These are phyloP conservation scores for Penicillium oxalicum DNA, from an alignment of 2,329 filamentous ascomycete species.

Conservation along the genomic window DNA sequence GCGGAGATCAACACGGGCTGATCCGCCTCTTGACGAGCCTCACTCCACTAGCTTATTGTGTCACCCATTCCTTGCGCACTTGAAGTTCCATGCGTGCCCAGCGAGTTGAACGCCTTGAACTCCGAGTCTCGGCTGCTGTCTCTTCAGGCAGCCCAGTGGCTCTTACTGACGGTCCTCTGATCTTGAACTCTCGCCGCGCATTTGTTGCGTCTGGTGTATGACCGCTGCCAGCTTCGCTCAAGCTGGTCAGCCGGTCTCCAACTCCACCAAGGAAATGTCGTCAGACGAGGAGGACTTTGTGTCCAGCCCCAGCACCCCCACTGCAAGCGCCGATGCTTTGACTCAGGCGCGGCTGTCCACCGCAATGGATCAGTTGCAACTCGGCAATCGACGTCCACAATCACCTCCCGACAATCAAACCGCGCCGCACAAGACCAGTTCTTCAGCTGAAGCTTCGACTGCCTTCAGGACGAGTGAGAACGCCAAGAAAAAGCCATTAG, in stretches of 20 bases:
- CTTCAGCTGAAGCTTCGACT: conserved; percentile 5
- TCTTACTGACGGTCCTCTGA: not conserved
- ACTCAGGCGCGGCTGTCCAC: conserved; percentile 6
- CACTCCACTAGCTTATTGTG: conserved; percentile 14
- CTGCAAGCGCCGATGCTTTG: conserved; percentile 11
- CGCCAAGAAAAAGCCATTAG: conserved; percentile 49
- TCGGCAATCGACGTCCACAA: conserved; percentile 5
- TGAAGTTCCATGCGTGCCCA: not conserved
- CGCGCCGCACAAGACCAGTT: conserved; percentile 8
- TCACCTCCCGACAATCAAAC: conserved; percentile 7
- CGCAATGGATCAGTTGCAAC: conserved; percentile 7
- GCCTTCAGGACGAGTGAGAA: not conserved
- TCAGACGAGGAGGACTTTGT: conserved; percentile 29
- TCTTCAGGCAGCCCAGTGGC: not conserved
- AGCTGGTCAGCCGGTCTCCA: conserved; percentile 20
- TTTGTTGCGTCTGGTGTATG: conserved; percentile 16
- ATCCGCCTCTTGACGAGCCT: conserved; percentile 5
- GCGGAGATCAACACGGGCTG: conserved; percentile 9
- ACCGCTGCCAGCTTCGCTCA: conserved; percentile 21
- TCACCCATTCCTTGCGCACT: conserved; percentile 8
- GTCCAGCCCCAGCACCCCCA: conserved; percentile 24
- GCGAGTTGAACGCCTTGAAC: too few species aligned
- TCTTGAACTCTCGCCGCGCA: conserved; percentile 2
- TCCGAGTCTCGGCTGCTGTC: too few species aligned
- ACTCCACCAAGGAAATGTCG: conserved; percentile 20